Evolutionary conservation across 1,284 basidiomycete genomes (phyloP).

Genomic region (Cryptococcus sp.): DNA sequence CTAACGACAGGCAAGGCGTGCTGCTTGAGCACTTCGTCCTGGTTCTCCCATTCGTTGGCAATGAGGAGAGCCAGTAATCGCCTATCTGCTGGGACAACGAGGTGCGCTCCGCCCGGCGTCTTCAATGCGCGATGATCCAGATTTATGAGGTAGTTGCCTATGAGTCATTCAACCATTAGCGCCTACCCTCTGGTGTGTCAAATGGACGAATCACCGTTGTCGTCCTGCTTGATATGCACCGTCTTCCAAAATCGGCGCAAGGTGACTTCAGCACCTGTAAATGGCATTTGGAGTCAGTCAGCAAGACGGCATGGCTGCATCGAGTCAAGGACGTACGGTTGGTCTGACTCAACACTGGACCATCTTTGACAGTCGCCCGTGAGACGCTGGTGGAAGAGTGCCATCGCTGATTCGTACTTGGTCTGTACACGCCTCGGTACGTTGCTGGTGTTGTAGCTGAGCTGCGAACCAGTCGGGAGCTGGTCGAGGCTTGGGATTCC

Average conservation of each 20-base stretch:
- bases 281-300: background rate
- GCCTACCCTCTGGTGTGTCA: background rate
- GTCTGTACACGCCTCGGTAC: background rate
- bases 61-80: slow-evolving; percentile 77
- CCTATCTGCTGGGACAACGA: slow-evolving; percentile 72
- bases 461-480: background rate
- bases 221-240: slow-evolving; percentile 67
- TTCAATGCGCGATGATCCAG: slow-evolving; percentile 84
- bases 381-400: slow-evolving; percentile 6
- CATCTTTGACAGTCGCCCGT: slow-evolving; percentile 16
- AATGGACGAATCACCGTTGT: slow-evolving; percentile 48
- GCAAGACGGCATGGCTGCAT: background rate
- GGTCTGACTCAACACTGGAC: slow-evolving; percentile 41
- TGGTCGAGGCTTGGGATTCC: background rate
- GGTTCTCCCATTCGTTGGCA: slow-evolving; percentile 95
- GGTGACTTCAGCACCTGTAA: slow-evolving; percentile 76
- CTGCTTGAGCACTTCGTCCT: slow-evolving; percentile 80
- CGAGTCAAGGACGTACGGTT: slow-evolving; percentile 31
- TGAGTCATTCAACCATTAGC: slow-evolving; percentile 1
- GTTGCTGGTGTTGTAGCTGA: background rate
- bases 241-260: slow-evolving; percentile 89
- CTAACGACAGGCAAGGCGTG: slow-evolving; percentile 87
- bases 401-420: background rate
- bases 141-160: slow-evolving; percentile 65
- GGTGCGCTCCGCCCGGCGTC: slow-evolving; percentile 76